Conservation (phyloP, 305 asterid genomes). For the Salvia sclarea region DNA sequence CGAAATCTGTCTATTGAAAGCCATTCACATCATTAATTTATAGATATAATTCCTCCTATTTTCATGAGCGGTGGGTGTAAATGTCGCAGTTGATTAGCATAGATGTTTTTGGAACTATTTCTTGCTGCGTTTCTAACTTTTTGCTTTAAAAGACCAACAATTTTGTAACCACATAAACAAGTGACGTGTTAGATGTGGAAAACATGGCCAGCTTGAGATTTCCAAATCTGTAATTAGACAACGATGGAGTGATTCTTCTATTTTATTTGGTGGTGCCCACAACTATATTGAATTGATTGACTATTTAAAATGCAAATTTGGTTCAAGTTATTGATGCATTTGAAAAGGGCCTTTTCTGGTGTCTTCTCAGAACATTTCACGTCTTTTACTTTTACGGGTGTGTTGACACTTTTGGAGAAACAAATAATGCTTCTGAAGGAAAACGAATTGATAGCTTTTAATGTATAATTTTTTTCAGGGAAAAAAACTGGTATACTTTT, state of each 20-base stretch:
- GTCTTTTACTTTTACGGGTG: not conserved
- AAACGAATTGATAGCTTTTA: not conserved
- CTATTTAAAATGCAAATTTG: not conserved
- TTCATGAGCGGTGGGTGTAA: not conserved
- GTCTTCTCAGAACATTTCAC: not conserved
- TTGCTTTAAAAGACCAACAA: not conserved
- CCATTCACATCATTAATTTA: not conserved
- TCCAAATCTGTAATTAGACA: not conserved
- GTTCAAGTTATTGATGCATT: not conserved
- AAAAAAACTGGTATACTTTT: not conserved
- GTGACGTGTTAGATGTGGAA: not conserved
- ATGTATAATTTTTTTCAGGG: not conserved
- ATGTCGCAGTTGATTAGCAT: too few species aligned
- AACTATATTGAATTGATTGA: not conserved
- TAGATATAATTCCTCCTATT: not conserved
- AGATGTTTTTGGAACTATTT: not conserved
- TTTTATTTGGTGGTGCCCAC: not conserved
- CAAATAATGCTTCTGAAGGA: not conserved
- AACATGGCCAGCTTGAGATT: not conserved
- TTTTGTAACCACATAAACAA: not conserved
- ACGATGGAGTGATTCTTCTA: not conserved
- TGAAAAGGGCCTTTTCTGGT: not conserved
- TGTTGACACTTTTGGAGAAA: not conserved
- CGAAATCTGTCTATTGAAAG: conserved; percentile 1
- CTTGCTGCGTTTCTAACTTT: not conserved